Conservation (phyloP, 805 yeast species). For the Starmera dryadoides region DNA sequence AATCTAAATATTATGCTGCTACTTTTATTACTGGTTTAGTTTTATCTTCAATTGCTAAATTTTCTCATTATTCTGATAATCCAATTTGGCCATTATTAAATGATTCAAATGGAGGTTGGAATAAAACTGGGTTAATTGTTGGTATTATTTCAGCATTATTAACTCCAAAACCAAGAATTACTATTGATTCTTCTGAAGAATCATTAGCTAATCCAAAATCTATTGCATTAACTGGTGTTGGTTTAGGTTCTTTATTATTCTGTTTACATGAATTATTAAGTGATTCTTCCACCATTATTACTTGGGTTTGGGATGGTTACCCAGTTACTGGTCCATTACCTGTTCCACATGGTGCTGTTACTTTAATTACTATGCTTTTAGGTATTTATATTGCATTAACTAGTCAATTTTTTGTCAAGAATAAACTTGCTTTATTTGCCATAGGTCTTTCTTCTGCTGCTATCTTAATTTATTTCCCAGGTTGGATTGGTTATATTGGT, state of each 20-base stretch:
- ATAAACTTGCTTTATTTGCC: constrained; percentile 29
- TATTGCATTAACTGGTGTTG: constrained; percentile 48
- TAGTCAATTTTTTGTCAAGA: constrained; percentile 11
- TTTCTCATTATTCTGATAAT: constrained; percentile 73
- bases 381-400: constrained; percentile 46
- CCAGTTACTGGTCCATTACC: constrained; percentile 86
- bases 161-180: constrained; percentile 32
- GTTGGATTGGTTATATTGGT: constrained; percentile 74
- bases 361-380: constrained; percentile 48
- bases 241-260: constrained; percentile 73
- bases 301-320: constrained; percentile 96
- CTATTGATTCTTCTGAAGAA: constrained; percentile 6
- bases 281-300: constrained; percentile 80
- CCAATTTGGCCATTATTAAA: constrained; percentile 97
- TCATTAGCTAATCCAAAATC: constrained; percentile 13
- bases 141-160: constrained; percentile 62
- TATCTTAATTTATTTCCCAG: constrained; percentile 41
- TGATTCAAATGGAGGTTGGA: constrained; percentile 78
- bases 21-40: constrained; percentile 68
- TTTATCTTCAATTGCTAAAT: constrained; percentile 67
- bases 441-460: constrained; percentile 34
- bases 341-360: constrained; percentile 66
- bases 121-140: constrained; percentile 55
- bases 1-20: constrained; percentile 29
- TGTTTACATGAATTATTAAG: constrained; percentile 66